Base-by-base conservation (phyloP, 345 rosid genomes). In the Ricinus communis region DNA sequence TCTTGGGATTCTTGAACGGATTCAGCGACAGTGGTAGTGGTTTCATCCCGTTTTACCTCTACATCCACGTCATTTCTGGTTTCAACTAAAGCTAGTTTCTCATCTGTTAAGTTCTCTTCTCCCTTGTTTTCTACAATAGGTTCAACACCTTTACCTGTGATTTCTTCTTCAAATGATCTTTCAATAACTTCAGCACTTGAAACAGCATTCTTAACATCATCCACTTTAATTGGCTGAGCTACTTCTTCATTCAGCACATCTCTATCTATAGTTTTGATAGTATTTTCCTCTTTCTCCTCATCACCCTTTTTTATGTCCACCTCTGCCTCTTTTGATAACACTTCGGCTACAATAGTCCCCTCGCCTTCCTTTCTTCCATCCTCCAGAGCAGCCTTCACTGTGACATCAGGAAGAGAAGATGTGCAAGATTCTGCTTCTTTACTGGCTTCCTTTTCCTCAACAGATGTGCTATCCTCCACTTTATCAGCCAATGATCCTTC, bases 31-130 rank as follows among this genome's bases (percentile, higher is more conserved):
- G 2, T 15, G n/a, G 51, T 24, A 41, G 51, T 69, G 21, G 69
- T 40, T 60, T 40, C 77, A 50, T 67, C 72, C 54, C 28, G 47
- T 51, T 74, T 60, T 38, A 8, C 53, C 16, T 40, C 66, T 47
- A 14, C 56, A 21, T 5, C n/a, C 41, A 10, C 59, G 36, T 53
- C 55, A 5, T 54, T 64, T 8, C 18, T 24, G 41, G 75, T 63
- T 30, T 27, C 62, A n/a, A 28, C 75, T 54, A 43, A 28, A 47
- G 66, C 67, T 22, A 47, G 45, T 72, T 21, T 27, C 63, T 41
- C 75, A 62, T 60, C 72, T 52, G 19, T 61, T 33, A n/a, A 53
- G 43, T 40, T 31, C 24, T 50, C 56, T 11, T 50, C 57, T 65
- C 49, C 24, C 22, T 58, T 43, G 46, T 58, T 53, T 58, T 74